phyloP scores from a whole-genome alignment of 352 stramenopile genomes.

The Aphanomyces euteiches region DNA sequence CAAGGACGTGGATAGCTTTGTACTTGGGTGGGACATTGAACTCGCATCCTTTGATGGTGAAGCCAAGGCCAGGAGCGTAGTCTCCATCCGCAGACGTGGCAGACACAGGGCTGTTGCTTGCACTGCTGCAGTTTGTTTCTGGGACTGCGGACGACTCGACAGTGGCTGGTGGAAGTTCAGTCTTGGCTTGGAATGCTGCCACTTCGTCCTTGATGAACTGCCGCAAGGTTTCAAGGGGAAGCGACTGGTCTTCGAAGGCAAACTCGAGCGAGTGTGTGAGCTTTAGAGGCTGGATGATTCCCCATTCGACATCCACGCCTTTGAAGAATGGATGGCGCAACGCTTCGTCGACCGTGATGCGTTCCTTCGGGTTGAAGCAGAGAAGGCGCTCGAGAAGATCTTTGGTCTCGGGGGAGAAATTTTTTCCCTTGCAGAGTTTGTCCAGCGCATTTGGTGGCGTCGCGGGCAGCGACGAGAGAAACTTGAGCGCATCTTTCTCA shows the following conservation, averaged over 20 bases:
- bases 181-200: slow-evolving; percentile 46
- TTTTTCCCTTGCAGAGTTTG: slow-evolving; percentile 44
- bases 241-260: slow-evolving; percentile 70
- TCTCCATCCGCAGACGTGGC: slow-evolving; percentile 40
- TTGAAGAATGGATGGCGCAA: slow-evolving; percentile 86
- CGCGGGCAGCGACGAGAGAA: slow-evolving; percentile 64
- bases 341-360: slow-evolving; percentile 86
- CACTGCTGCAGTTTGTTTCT: not conserved
- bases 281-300: slow-evolving; percentile 53
- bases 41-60: slow-evolving; percentile 76
- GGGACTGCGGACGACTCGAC: not conserved
- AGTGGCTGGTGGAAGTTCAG: not conserved
- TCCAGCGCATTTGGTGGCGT: slow-evolving; percentile 55
- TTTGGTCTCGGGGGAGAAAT: slow-evolving; percentile 40
- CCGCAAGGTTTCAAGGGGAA: slow-evolving; percentile 61
- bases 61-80: slow-evolving; percentile 52
- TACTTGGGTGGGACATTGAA: slow-evolving; percentile 84
- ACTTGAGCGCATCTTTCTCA: slow-evolving; percentile 81
- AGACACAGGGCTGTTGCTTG: slow-evolving; percentile 5
- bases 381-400: slow-evolving; percentile 86
- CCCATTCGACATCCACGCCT: slow-evolving; percentile 86
- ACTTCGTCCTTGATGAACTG: slow-evolving; percentile 83
- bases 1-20: slow-evolving; percentile 79
- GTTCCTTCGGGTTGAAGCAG: slow-evolving; percentile 88
- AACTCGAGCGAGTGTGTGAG: slow-evolving; percentile 78